A percentile compares a stretch with the other conserved stretches of the same genome.
Conservation (phyloP, 2,329 filamentous ascomycete species). For the Aureobasidium leucospermi region DNA sequence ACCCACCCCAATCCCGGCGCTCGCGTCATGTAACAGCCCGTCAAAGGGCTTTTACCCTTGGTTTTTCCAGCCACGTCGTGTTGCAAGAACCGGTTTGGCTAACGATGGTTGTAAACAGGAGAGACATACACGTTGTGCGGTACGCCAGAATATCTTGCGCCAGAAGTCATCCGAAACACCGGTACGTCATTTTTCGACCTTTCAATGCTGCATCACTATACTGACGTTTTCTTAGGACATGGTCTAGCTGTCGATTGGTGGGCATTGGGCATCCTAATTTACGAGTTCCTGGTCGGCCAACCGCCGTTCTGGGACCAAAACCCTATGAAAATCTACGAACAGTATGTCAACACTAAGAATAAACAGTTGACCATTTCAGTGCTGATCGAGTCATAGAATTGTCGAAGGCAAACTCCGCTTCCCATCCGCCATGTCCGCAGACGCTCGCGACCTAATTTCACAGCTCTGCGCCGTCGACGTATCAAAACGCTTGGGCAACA, state of each 20-base stretch:
- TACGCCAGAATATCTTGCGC: slow-evolving; percentile 76
- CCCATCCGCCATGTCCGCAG: slow-evolving; percentile 58
- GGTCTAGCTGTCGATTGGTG: slow-evolving; percentile 77
- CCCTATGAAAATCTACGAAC: slow-evolving; percentile 79
- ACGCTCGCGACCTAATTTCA: slow-evolving; percentile 67
- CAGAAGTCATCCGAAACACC: slow-evolving; percentile 78
- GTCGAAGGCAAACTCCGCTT: slow-evolving; percentile 71
- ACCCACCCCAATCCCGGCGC: not conserved
- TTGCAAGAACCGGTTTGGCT: not conserved
- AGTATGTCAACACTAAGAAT: slow-evolving; percentile 28
- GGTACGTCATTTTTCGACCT: slow-evolving; percentile 34
- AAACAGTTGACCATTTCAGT: not conserved
- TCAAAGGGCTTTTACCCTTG: not conserved
- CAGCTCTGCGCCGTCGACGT: slow-evolving; percentile 73
- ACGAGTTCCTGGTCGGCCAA: slow-evolving; percentile 78
- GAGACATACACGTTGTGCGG: slow-evolving; percentile 81
- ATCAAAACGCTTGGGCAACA: slow-evolving; percentile 69
- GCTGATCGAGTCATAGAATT: slow-evolving; percentile 47
- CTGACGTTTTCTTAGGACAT: slow-evolving; percentile 38
- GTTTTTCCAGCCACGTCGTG: not conserved
- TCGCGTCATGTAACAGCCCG: not conserved
- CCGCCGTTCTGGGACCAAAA: slow-evolving; percentile 84
- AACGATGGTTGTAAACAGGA: slow-evolving; percentile 27
- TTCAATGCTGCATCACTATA: not conserved
- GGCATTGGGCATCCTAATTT: slow-evolving; percentile 76